Evolutionary conservation across 805 yeast genomes (phyloP), one percentile per base, ranked within the genome.

Genomic region (Debaryomyces maramus): DNA sequence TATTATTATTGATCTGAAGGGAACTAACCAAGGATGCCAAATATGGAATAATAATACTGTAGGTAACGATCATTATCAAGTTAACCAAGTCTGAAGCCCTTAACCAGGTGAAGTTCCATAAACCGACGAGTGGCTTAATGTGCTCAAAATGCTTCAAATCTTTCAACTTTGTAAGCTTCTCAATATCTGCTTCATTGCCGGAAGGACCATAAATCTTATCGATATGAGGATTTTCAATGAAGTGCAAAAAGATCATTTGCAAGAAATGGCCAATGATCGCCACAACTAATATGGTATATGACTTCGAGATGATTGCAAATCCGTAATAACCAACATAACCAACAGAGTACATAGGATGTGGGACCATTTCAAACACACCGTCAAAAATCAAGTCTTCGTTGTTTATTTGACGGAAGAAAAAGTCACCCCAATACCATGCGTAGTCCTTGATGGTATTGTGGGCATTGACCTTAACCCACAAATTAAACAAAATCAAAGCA

Each of bases 341-440:
- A 41, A 88, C 83, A 0, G 95, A 85, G 60, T 87, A 87, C 96
- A 87, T 87, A 38, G 96, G 96, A 56, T 87, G 96, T 14, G 96
- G 96, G 11, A 89, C 87, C 73, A 87, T 75, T 60, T 87, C 91
- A 60, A 86, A 87, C 7, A 87, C 93, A 30, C 95, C 96, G 58
- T 88, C 95, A 62, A 87, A 87, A 21, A 86, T 83, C 52, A 87
- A 72, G 43, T 83, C 83, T 56, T 72, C 78, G 46, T 77, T 78
- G 48, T 69, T 70, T 47, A 68, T 65, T 56, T 85, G 85, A 39
- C 88, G 68, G 65, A 87, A 87, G 73, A 87, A 87, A 65, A 87
- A 87, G 62, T 88, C 96, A 19, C 96, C 96, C 96, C 96, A 87
- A 61, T 87, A 87, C 96, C 96, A 87, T 8, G 96, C 96, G 57